These are phyloP conservation scores for Adansonia gregorii DNA, from an alignment of 441 rosid genomes.

Conservation along the genomic window DNA sequence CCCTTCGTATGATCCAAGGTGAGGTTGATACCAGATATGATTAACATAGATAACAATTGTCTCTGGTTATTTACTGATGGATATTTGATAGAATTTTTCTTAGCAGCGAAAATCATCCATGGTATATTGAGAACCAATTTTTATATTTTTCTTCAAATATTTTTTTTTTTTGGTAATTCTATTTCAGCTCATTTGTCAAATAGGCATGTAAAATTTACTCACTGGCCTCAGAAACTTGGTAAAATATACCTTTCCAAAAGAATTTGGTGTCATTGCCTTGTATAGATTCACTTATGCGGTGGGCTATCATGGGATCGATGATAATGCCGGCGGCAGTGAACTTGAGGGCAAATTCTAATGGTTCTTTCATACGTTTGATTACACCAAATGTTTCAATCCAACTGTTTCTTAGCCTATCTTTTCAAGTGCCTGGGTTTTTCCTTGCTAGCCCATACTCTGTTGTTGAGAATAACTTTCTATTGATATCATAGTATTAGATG, in stretches of 20 bases:
- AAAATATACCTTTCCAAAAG: background rate
- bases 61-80: background rate
- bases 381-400: background rate
- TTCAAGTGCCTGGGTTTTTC: conserved; percentile 12
- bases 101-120: background rate
- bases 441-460: background rate
- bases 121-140: background rate
- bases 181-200: conserved; percentile 5
- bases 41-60: background rate
- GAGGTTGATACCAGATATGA: background rate
- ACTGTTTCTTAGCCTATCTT: conserved; percentile 3
- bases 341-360: conserved; percentile 2
- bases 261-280: background rate
- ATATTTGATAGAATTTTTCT: background rate
- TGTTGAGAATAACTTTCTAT: background rate
- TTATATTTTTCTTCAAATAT: background rate
- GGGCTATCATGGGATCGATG: background rate
- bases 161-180: background rate
- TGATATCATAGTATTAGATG: background rate
- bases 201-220: background rate
- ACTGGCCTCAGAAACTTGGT: background rate
- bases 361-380: background rate
- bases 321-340: background rate
- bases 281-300: background rate
- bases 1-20: background rate